A percentile compares a stretch with the other conserved stretches of the same genome.
Conservation (phyloP, 306 rosid genomes). For the Ochetophila trinervis region DNA sequence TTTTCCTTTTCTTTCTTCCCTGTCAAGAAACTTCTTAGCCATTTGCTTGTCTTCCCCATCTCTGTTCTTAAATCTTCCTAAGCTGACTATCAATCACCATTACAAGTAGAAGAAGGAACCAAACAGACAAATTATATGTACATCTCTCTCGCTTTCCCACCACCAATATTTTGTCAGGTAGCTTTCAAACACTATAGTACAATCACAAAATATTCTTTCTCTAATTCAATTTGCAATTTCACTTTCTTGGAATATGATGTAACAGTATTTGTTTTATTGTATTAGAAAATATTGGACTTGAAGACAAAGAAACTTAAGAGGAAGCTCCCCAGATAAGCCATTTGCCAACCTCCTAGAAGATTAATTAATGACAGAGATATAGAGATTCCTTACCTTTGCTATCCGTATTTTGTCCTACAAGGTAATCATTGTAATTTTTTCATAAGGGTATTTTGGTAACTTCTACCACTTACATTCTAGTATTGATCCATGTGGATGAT, state of each 20-base stretch:
- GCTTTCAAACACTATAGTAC: constrained; percentile 17
- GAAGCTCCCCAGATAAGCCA: constrained; percentile 24
- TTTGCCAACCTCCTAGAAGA: constrained; percentile 23
- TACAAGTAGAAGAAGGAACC: constrained; percentile 37
- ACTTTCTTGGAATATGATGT: constrained; percentile 18
- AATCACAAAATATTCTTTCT: constrained; percentile 23
- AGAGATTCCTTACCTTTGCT: constrained; percentile 36
- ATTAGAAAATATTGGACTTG: constrained; percentile 25
- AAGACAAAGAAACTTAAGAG: constrained; percentile 19
- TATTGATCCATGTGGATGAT: no score
- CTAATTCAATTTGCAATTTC: constrained; percentile 12
- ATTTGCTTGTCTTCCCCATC: constrained; percentile 84
- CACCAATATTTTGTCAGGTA: constrained; percentile 22
- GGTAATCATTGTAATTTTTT: not conserved
- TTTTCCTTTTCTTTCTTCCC: constrained; percentile 66
- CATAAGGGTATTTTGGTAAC: constrained; percentile 42
- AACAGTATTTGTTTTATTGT: constrained; percentile 19
- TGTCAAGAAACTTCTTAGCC: constrained; percentile 66
- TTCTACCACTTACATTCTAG: no score
- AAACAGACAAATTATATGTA: constrained; percentile 37
- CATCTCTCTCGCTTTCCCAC: constrained; percentile 30
- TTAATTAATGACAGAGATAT: not conserved
- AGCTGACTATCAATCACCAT: constrained; percentile 30
- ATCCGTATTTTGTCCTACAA: constrained; percentile 27
- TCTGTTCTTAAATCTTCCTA: constrained; percentile 31